Conservation (phyloP, 2,329 filamentous ascomycete genomes). For the Exophiala oligosperma region DNA sequence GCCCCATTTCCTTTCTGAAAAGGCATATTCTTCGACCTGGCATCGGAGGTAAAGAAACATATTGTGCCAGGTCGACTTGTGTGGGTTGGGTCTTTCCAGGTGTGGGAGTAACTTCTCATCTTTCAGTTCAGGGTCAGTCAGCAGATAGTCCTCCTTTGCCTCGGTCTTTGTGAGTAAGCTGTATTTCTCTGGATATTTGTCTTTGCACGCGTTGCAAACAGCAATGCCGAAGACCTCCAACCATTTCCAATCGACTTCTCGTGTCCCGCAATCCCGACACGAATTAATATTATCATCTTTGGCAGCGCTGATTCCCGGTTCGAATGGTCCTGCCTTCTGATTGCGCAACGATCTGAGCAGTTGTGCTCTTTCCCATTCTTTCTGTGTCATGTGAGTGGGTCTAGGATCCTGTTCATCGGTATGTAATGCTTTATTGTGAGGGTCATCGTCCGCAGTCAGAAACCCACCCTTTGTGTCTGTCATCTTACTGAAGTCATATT, state of each 20-base stretch:
- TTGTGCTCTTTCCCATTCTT: conserved; percentile 87
- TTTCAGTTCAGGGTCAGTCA: conserved; percentile 92
- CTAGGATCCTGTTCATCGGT: conserved; percentile 61
- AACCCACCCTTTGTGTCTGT: conserved; percentile 97
- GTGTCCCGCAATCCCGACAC: conserved; percentile 77
- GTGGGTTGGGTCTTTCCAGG: conserved; percentile 85
- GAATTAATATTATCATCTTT: conserved; percentile 64
- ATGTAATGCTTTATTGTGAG: conserved; percentile 76
- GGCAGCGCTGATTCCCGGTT: conserved; percentile 80
- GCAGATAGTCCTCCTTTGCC: conserved; percentile 88
- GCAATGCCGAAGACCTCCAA: conserved; percentile 75
- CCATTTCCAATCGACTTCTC: conserved; percentile 96
- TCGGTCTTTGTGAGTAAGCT: conserved; percentile 95
- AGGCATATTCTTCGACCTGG: conserved; percentile 92
- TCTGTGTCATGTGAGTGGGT: conserved; percentile 83
- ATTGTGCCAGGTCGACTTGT: conserved; percentile 94
- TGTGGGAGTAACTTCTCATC: conserved; percentile 85
- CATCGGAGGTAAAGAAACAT: conserved; percentile 97
- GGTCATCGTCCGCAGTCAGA: conserved; percentile 86
- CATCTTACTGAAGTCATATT: conserved; percentile 98
- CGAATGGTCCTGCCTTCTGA: conserved; percentile 77
- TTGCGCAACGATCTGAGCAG: conserved; percentile 70
- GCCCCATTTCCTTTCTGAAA: conserved; percentile 83
- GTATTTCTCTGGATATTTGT: conserved; percentile 88
- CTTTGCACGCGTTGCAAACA: conserved; percentile 84